phyloP scores from a whole-genome alignment of 768 basidiomycete species.

The Hebeloma cylindrosporum region DNA sequence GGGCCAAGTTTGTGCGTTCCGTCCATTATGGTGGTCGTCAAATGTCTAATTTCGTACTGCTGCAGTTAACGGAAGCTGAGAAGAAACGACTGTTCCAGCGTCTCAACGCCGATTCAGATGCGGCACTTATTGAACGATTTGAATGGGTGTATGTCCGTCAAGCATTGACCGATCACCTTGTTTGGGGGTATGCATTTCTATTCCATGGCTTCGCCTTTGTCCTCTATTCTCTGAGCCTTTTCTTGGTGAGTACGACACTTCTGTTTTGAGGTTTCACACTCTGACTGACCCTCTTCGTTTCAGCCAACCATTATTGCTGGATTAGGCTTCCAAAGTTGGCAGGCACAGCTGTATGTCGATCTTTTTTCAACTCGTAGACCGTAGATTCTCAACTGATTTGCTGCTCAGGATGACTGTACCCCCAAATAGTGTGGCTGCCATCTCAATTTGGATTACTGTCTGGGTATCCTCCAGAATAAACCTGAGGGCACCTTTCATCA shows the following conservation, averaged over 20 bases:
- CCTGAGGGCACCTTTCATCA: conserved; percentile 52
- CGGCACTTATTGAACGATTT: conserved; percentile 52
- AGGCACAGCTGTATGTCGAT: conserved; percentile 52
- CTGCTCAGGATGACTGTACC: conserved; percentile 55
- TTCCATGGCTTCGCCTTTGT: conserved; percentile 66
- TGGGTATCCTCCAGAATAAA: conserved; percentile 51
- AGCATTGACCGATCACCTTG: conserved; percentile 56
- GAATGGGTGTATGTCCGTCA: conserved; percentile 57
- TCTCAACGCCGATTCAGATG: conserved; percentile 54
- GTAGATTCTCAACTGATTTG: background rate
- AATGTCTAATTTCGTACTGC: conserved; percentile 23
- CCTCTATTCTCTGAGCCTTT: conserved; percentile 57
- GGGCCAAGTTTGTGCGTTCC: conserved; percentile 56
- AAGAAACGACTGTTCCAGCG: conserved; percentile 48
- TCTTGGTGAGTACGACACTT: conserved; percentile 40
- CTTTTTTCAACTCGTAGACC: too few relatives aligned
- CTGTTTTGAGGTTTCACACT: background rate
- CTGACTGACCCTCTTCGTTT: background rate
- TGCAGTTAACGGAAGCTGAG: conserved; percentile 54
- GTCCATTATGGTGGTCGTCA: background rate
- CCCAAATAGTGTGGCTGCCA: conserved; percentile 51
- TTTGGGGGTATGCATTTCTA: conserved; percentile 59
- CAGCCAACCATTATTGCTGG: conserved; percentile 60
- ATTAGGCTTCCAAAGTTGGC: conserved; percentile 59
- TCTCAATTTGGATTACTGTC: conserved; percentile 50